A percentile compares a stretch with the other conserved stretches of the same genome.
phyloP scores from a whole-genome alignment of 495 filamentous ascomycete genomes.

The Neurospora sublineolata region DNA sequence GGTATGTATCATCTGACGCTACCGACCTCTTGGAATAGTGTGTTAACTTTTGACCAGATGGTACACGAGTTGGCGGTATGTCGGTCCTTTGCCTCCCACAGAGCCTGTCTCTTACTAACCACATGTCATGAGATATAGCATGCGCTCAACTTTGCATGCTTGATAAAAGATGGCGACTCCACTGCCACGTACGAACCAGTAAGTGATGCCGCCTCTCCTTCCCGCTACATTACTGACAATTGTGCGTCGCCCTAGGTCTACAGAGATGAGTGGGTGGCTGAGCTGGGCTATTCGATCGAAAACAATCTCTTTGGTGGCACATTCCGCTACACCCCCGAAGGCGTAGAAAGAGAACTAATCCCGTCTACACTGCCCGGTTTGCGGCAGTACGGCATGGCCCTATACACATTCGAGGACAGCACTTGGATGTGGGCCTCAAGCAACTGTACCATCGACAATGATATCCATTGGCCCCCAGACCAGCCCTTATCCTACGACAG shows the following conservation, averaged over 20 bases:
- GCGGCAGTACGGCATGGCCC: neutral
- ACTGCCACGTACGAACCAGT: neutral
- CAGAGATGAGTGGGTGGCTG: neutral
- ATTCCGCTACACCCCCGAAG: neutral
- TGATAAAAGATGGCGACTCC: neutral
- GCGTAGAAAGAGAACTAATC: neutral
- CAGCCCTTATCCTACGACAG: neutral
- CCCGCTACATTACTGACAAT: neutral
- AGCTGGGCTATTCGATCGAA: neutral
- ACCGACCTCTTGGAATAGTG: neutral
- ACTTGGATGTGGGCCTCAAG: neutral
- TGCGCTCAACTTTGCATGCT: neutral
- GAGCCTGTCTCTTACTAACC: neutral
- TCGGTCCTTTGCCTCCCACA: neutral
- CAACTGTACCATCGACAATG: neutral
- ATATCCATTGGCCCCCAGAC: neutral
- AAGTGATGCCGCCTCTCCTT: neutral
- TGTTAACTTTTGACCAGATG: neutral
- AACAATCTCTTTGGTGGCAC: neutral
- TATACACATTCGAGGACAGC: neutral
- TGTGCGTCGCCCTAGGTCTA: neutral
- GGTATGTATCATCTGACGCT: neutral
- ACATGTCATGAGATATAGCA: neutral
- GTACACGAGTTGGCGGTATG: neutral
- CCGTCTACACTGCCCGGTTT: neutral